Percentiles rank a stretch among this genome's conserved stretches.
Conservation (phyloP, 805 yeast species). For the Lipomyces anomalus region DNA sequence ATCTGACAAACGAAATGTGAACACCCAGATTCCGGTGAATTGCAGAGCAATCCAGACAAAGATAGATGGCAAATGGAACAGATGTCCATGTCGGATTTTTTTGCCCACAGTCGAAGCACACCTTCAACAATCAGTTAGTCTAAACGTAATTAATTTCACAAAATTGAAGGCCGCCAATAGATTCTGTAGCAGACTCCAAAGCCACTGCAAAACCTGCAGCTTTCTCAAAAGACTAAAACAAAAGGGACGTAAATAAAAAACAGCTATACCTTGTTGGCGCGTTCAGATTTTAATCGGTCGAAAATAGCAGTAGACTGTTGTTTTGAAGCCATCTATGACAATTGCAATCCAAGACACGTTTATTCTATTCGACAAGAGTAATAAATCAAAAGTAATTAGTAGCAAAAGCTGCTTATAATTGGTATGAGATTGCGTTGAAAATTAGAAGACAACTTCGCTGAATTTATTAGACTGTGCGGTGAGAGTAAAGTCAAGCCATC, state of each 20-base stretch:
- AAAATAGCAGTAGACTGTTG: constrained; percentile 61
- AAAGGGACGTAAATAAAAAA: too few species aligned
- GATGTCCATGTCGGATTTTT: constrained; percentile 99
- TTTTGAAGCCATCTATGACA: constrained; percentile 45
- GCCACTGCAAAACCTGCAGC: too few species aligned
- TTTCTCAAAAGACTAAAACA: too few species aligned
- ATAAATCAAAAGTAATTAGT: too few species aligned
- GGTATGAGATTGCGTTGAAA: neutral
- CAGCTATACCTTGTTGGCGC: constrained; percentile 70
- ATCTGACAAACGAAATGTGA: constrained; percentile 90
- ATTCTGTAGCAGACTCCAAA: too few species aligned
- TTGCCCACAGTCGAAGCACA: constrained; percentile 88
- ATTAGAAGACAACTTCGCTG: neutral
- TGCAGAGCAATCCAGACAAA: constrained; percentile 93
- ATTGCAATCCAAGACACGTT: neutral
- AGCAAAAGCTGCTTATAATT: neutral
- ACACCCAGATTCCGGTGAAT: constrained; percentile 95
- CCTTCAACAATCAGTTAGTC: too few species aligned
- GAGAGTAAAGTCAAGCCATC: neutral
- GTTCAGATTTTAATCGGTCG: constrained; percentile 48
- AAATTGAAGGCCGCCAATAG: neutral
- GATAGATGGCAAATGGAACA: constrained; percentile 86
- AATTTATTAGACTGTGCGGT: neutral
- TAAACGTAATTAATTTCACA: neutral
- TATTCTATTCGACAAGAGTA: too few species aligned